A percentile compares a stretch with the other conserved stretches of the same genome.
Evolutionary conservation across 1,139 yeast genomes (phyloP).

Genomic region (Yamadazyma atlantica): DNA sequence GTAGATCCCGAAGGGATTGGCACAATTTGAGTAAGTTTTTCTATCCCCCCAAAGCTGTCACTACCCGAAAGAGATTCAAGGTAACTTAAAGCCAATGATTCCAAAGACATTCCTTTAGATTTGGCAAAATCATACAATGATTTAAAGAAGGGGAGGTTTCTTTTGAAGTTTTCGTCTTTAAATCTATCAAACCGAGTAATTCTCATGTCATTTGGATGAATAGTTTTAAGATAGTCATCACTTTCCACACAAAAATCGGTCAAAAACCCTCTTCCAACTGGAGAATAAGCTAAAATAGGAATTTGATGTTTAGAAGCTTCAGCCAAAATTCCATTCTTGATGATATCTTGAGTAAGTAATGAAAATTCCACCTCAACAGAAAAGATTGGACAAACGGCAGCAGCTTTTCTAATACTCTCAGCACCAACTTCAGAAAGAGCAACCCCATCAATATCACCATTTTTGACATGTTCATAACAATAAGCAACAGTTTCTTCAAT

Average conservation of each 20-base stretch:
- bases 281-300: slow-evolving; percentile 77
- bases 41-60: slow-evolving; percentile 24
- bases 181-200: slow-evolving; percentile 52
- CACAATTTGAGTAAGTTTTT: slow-evolving; percentile 53
- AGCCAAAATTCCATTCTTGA: slow-evolving; percentile 59
- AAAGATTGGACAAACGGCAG: slow-evolving; percentile 48
- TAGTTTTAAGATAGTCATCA: slow-evolving; percentile 16
- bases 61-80: slow-evolving; percentile 22
- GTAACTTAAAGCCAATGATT: slow-evolving; percentile 78
- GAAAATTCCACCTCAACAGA: slow-evolving; percentile 79
- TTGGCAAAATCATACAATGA: slow-evolving; percentile 50
- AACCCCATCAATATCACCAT: slow-evolving; percentile 62
- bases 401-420: slow-evolving; percentile 57
- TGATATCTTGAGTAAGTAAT: slow-evolving; percentile 58
- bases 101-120: slow-evolving; percentile 46
- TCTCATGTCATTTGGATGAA: slow-evolving; percentile 45
- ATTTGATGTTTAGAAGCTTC: slow-evolving; percentile 49
- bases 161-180: slow-evolving; percentile 50
- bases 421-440: slow-evolving; percentile 72
- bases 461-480: slow-evolving; percentile 50
- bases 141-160: slow-evolving; percentile 50
- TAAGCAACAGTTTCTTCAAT: slow-evolving; percentile 50
- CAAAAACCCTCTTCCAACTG: slow-evolving; percentile 75
- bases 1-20: slow-evolving; percentile 82
- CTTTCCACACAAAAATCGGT: slow-evolving; percentile 56